phyloP scores from a whole-genome alignment of 305 asterid species.

The Ajuga reptans region DNA sequence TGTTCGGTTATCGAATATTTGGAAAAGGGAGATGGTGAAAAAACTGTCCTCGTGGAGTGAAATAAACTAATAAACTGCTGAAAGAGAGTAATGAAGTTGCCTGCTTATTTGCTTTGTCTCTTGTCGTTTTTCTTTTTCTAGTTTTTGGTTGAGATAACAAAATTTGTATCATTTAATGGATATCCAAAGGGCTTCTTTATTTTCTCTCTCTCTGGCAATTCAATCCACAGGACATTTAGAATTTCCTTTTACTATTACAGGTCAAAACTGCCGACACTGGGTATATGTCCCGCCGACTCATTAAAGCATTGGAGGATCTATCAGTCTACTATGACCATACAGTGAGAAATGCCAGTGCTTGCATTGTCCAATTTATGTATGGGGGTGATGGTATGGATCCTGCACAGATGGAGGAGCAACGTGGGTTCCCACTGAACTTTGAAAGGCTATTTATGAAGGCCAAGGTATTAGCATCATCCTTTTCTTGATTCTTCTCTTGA shows the following conservation, averaged over 20 bases:
- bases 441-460: slow-evolving; percentile 83
- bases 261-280: slow-evolving; percentile 99
- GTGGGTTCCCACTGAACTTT: slow-evolving; percentile 75
- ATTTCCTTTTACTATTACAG: slow-evolving; percentile 35
- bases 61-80: too few species aligned
- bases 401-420: slow-evolving; percentile 84
- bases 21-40: not conserved
- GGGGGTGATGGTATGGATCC: slow-evolving; percentile 99
- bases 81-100: not conserved
- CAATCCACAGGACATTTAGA: not conserved
- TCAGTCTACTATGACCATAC: slow-evolving; percentile 72
- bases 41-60: too few species aligned
- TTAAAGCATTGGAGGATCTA: slow-evolving; percentile 89
- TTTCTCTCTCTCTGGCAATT: not conserved
- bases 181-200: not conserved
- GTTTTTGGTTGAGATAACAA: not conserved
- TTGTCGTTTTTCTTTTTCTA: not conserved
- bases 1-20: not conserved
- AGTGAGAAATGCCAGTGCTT: slow-evolving; percentile 77
- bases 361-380: slow-evolving; percentile 72
- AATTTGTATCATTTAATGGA: not conserved
- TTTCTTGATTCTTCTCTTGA: not conserved
- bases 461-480: slow-evolving; percentile 42
- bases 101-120: not conserved
- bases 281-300: slow-evolving; percentile 93